Percentiles rank a stretch among this genome's conserved stretches.
Conservation (phyloP, 371 early-diverging fungal genomes). For the Haplosporangium sp. region DNA sequence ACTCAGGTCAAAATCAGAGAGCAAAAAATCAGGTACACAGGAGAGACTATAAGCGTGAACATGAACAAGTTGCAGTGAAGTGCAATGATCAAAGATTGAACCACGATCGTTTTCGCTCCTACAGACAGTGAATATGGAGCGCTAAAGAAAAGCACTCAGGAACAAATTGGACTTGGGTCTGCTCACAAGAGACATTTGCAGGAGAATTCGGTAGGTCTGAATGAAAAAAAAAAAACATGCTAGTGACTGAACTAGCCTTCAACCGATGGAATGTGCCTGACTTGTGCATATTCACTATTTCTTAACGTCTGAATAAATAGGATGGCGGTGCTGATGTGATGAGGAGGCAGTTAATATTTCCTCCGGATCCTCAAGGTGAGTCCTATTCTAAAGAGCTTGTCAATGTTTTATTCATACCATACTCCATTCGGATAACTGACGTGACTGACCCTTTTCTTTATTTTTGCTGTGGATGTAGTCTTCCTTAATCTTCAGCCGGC, state of each 20-base stretch:
- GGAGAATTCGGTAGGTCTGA: constrained; percentile 22
- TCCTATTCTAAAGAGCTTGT: not conserved
- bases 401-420: not conserved
- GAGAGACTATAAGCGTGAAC: not conserved
- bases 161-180: constrained; percentile 12
- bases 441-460: too few species aligned
- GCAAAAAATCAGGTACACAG: constrained; percentile 27
- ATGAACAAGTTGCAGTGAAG: too few species aligned
- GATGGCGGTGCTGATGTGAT: not conserved
- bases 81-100: not conserved
- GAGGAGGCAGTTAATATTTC: constrained; percentile 6
- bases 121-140: constrained; percentile 32
- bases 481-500: constrained; percentile 17
- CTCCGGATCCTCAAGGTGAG: constrained; percentile 11
- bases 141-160: constrained; percentile 7
- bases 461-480: not conserved
- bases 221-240: not conserved
- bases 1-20: constrained; percentile 41
- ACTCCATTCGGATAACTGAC: too few species aligned
- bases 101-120: not conserved
- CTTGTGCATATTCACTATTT: not conserved
- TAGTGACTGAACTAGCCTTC: not conserved
- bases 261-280: not conserved
- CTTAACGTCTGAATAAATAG: not conserved
- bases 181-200: constrained; percentile 32